Evolutionary conservation across 306 rosid genomes (phyloP).

Genomic region (Abrus pulchellus): DNA sequence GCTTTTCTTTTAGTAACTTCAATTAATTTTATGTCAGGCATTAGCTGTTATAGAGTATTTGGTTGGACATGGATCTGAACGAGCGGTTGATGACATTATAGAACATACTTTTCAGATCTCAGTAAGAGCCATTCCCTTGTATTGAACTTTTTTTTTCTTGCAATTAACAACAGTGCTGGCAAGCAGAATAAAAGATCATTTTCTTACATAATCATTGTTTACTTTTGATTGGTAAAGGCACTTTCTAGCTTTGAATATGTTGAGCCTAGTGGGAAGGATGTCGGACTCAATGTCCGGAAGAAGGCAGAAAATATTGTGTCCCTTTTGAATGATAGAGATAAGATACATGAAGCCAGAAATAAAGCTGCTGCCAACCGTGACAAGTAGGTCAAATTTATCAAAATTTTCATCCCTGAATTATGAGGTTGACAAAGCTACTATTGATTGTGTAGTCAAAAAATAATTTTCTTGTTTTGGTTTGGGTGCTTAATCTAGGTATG

Average conservation of each 20-base stretch:
- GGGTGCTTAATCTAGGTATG: constrained; percentile 65
- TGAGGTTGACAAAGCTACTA: constrained; percentile 39
- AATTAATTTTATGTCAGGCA: constrained; percentile 69
- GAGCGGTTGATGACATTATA: constrained; percentile 96
- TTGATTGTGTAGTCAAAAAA: constrained; percentile 41
- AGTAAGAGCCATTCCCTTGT: constrained; percentile 58
- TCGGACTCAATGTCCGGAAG: constrained; percentile 96
- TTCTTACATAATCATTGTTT: constrained; percentile 40
- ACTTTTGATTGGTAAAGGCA: constrained; percentile 67
- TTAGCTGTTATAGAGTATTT: constrained; percentile 96
- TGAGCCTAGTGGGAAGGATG: constrained; percentile 97
- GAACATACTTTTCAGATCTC: constrained; percentile 98
- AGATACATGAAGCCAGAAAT: constrained; percentile 88
- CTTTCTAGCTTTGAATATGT: constrained; percentile 95
- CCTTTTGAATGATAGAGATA: constrained; percentile 90
- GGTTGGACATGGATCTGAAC: constrained; percentile 95
- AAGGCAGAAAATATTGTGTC: constrained; percentile 81
- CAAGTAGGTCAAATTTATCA: constrained; percentile 68
- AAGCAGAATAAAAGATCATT: constrained; percentile 15
- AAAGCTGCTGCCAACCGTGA: constrained; percentile 97
- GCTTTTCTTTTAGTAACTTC: constrained; percentile 43
- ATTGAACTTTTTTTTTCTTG: constrained; percentile 27
- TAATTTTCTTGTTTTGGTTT: constrained; percentile 38
- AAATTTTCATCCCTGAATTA: constrained; percentile 26
- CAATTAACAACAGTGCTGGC: constrained; percentile 44